Evolutionary conservation across 306 rosid species (phyloP), one percentile per base, ranked within the genome.

Genomic region (Corylus americana): DNA sequence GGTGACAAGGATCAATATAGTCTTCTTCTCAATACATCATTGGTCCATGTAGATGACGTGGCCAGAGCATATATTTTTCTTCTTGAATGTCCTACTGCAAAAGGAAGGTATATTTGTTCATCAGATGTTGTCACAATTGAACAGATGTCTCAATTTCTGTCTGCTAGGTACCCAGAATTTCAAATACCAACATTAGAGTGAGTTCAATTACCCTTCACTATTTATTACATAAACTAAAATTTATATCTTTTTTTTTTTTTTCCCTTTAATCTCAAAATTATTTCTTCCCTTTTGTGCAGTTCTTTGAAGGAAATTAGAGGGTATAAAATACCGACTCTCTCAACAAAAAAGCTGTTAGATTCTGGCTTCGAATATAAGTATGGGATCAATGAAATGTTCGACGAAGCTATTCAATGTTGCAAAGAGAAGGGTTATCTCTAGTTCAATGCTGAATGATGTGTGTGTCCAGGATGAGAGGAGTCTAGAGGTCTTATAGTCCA

Each of bases 11-110:
- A 82, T 83, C 69, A 66, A 37, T 85, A 81, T 59, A 80, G 76
- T 10, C 35, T 70, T 62, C 20, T 81, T 17, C 9, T 71, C 9
- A 74, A 74, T 48, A 8, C 47, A 0, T 74, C 78, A 78, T 45
- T 89, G 85, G 96, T 85, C 39, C 90, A 92, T 80, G 91, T 87
- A 18, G 93, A 90, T 68, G 97, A 92, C 54, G 80, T 86, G 44
- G 90, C 85, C 1, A 83, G 94, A 58, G 87, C 92, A 63, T 89
- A 91, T 22, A 86, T 91, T 18, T 88, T 83, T 74, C 83, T 88
- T 16, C 85, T 91, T 45, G 93, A 91, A 77, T 79, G 86, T 70
- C 79, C 90, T 44, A 78, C 77, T 78, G 88, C 86, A 3, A 83
- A 76, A 22, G 96, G 94, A 29, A 84, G 94, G 74, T 93, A 86